These are phyloP conservation scores for Scopulariopsis brevicaulis DNA, from an alignment of 2,329 filamentous ascomycete genomes.

Conservation along the genomic window DNA sequence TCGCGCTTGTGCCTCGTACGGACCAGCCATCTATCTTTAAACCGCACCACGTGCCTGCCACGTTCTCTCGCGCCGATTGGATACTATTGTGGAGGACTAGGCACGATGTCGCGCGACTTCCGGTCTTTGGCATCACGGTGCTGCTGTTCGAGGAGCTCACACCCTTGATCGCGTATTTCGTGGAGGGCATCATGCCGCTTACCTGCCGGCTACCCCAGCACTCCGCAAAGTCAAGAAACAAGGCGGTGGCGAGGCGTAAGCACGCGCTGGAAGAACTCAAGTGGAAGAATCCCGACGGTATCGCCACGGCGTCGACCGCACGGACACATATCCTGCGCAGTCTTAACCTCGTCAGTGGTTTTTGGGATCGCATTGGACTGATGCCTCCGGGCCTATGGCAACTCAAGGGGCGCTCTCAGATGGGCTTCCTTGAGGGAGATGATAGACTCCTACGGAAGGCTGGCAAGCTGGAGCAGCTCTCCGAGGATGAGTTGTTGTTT, in stretches of 20 bases:
- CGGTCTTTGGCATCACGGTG: constrained; percentile 66
- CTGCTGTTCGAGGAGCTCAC: constrained; percentile 78
- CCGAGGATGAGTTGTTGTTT: constrained; percentile 52
- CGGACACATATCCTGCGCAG: constrained; percentile 27
- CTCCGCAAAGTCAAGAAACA: constrained; percentile 28
- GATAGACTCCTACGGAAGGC: constrained; percentile 54
- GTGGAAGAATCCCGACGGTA: constrained; percentile 19
- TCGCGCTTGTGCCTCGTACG: constrained; percentile 33
- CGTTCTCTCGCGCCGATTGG: constrained; percentile 52
- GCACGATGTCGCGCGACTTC: constrained; percentile 67
- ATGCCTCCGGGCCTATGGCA: constrained; percentile 39
- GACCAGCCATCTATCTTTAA: constrained; percentile 33
- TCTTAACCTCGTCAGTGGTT: constrained; percentile 29
- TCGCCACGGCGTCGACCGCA: constrained; percentile 13
- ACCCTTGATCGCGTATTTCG: constrained; percentile 61
- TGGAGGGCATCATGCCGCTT: constrained; percentile 62
- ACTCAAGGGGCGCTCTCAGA: constrained; percentile 36
- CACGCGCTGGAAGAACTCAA: constrained; percentile 33
- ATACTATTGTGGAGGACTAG: constrained; percentile 57
- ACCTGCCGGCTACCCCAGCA: constrained; percentile 78
- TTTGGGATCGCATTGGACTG: constrained; percentile 39
- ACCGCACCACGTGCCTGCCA: constrained; percentile 19
- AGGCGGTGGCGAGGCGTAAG: constrained; percentile 26
- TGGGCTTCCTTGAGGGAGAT: constrained; percentile 58
- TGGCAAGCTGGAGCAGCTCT: constrained; percentile 48